Evolutionary conservation across 768 basidiomycete genomes (phyloP).

Genomic region (Cytidiella melzeri): DNA sequence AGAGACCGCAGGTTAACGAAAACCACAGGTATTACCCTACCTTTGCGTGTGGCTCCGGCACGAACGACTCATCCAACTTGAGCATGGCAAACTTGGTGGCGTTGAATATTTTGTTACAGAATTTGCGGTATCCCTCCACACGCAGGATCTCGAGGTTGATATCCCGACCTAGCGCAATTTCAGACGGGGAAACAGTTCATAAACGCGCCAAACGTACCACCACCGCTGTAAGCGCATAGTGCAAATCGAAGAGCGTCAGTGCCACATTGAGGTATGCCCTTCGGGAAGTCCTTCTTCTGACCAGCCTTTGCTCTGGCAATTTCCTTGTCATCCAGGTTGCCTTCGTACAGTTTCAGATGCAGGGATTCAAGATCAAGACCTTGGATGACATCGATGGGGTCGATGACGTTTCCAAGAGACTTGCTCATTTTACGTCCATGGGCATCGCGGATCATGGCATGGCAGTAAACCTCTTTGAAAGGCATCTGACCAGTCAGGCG

Average conservation of each 20-base stretch:
- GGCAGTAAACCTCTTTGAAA: conserved; percentile 93
- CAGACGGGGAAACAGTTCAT: neutral
- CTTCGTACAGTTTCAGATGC: conserved; percentile 80
- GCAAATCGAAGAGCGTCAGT: conserved; percentile 96
- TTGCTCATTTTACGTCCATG: conserved; percentile 99
- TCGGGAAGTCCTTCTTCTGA: conserved; percentile 99
- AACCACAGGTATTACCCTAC: conserved; percentile 29
- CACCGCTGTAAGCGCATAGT: conserved; percentile 88
- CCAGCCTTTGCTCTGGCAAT: conserved; percentile 85
- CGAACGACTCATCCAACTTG: conserved; percentile 82
- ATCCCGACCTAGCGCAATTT: conserved; percentile 63
- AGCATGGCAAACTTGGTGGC: conserved; percentile 99
- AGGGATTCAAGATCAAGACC: conserved; percentile 75
- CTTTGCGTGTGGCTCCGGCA: conserved; percentile 63
- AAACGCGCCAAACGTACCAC: conserved; percentile 43
- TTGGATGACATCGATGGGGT: conserved; percentile 91
- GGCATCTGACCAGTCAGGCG: conserved; percentile 87
- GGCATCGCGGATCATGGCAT: conserved; percentile 98
- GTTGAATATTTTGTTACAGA: conserved; percentile 99
- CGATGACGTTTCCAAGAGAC: conserved; percentile 95
- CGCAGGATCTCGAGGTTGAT: conserved; percentile 95
- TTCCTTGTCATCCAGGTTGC: conserved; percentile 92
- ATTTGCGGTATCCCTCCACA: conserved; percentile 97
- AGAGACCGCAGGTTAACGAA: conserved; percentile 7
- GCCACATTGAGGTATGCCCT: conserved; percentile 98